Percentiles rank a stretch among this genome's conserved stretches.
Conservation (phyloP, 1,284 basidiomycete species). For the Trametes polyzona region DNA sequence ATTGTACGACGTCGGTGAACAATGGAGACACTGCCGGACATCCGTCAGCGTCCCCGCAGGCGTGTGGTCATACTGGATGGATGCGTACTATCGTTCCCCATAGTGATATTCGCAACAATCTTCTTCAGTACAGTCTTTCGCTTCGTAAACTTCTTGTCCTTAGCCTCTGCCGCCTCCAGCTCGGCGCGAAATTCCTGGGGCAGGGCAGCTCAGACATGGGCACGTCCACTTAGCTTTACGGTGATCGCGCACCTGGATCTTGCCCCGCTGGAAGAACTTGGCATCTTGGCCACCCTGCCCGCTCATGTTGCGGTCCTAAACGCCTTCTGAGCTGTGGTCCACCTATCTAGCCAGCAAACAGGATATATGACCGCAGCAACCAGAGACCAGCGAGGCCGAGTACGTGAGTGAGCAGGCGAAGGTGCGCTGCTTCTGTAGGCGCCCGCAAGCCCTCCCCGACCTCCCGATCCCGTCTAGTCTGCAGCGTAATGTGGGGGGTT, state of each 20-base stretch:
- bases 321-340: neutral
- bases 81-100: conserved; percentile 90
- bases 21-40: conserved; percentile 82
- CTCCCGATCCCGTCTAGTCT: neutral
- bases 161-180: conserved; percentile 85
- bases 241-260: conserved; percentile 76
- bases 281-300: conserved; percentile 78
- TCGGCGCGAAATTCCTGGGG: conserved; percentile 83
- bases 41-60: conserved; percentile 10
- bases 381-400: neutral
- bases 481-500: no score
- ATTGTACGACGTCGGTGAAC: conserved; percentile 89
- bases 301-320: conserved; percentile 46
- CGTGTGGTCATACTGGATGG: conserved; percentile 13
- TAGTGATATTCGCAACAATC: conserved; percentile 94
- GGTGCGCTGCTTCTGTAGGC: conserved; percentile 4
- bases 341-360: neutral
- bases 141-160: conserved; percentile 93
- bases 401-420: conserved; percentile 9
- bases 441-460: conserved; percentile 2
- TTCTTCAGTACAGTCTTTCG: conserved; percentile 94
- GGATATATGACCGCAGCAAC: conserved; percentile 15
- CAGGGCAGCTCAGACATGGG: conserved; percentile 22
- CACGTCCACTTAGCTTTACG: conserved; percentile 2
- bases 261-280: conserved; percentile 89